These are phyloP conservation scores for Candida piceae DNA, from an alignment of 805 yeast genomes.

Conservation along the genomic window DNA sequence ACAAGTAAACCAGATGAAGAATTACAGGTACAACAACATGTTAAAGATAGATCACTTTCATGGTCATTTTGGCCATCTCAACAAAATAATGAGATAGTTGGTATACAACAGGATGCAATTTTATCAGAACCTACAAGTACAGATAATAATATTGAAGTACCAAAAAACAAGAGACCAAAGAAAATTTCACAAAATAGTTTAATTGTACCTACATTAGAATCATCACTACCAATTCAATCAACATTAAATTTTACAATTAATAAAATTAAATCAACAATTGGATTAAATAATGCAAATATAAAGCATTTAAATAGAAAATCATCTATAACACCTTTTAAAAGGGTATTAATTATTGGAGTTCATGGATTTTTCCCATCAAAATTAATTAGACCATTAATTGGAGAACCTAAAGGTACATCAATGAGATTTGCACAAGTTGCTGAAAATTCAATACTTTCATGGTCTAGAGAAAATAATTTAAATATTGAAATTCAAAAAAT, in stretches of 20 bases:
- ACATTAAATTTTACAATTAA: slow-evolving; percentile 10
- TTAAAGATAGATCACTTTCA: slow-evolving; percentile 16
- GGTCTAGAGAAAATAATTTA: slow-evolving; percentile 47
- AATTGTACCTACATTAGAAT: slow-evolving; percentile 26
- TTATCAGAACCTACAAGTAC: slow-evolving; percentile 18
- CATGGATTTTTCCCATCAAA: slow-evolving; percentile 95
- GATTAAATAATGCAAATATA: slow-evolving; percentile 10
- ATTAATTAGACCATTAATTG: slow-evolving; percentile 79
- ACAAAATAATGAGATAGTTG: background rate
- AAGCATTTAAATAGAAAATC: slow-evolving; percentile 17
- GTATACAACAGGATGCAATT: slow-evolving; percentile 16
- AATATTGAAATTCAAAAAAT: slow-evolving; percentile 71
- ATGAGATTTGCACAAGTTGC: slow-evolving; percentile 87
- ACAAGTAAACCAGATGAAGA: too few species aligned
- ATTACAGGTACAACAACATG: background rate
- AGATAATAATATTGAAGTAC: slow-evolving; percentile 1
- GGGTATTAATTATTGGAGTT: slow-evolving; percentile 81
- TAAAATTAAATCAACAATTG: slow-evolving; percentile 12
- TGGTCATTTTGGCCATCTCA: slow-evolving; percentile 27
- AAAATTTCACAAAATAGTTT: slow-evolving; percentile 13
- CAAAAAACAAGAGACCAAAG: slow-evolving; percentile 11
- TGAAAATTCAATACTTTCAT: slow-evolving; percentile 65
- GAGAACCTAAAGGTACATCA: slow-evolving; percentile 96
- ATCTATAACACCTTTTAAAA: slow-evolving; percentile 33
- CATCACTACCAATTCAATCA: slow-evolving; percentile 22